Evolutionary conservation across 2,329 filamentous ascomycete genomes (phyloP), one percentile per base, ranked within the genome.

Genomic region (Podosphaera fusca): DNA sequence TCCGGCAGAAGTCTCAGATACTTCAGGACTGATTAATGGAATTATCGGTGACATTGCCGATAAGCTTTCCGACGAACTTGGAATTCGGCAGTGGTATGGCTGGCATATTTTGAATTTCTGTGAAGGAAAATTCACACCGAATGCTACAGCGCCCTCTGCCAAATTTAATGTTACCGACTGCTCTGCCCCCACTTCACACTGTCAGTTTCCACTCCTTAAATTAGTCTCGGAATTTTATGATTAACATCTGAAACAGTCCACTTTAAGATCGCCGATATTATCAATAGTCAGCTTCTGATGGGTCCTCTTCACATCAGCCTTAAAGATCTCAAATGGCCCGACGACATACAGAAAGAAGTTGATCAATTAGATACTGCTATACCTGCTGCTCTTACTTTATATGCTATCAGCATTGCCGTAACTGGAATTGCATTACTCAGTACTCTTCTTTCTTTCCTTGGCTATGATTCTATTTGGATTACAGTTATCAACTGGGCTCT

Each of bases 31-130:
- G 57, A 69, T 74, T 63, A 66, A 68, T 47, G 67, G 67, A n/a
- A 58, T 65, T 38, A 60, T 64, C 31, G 55, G 56, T 14, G 63
- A 64, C 4, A 45, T 70, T 49, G 66, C 64, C 38, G 65, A 66
- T 51, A 68, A 69, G 55, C 65, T 77, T 33, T 72, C 74, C 29
- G 65, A 71, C 51, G 66, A 70, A 21, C 67, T 80, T 14, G 75
- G 77, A 42, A 70, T 81, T 40, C 71, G 77, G 46, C 75, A 81
- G 66, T 83, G 77, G 67, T 82, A 82, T 69, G 75, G 73, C 29
- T 71, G 75, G 14, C 78, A 83, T 65, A 64, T 82, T 57, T 74
- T 81, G 68, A 72, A 77, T 65, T 78, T 76, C 69, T 83, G 80
- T 68, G 71, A 73, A 59, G 73, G 74, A 29, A 66, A 61, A 34